These are phyloP conservation scores for Termitomyces titanicus DNA, from an alignment of 768 basidiomycete species.

Conservation along the genomic window DNA sequence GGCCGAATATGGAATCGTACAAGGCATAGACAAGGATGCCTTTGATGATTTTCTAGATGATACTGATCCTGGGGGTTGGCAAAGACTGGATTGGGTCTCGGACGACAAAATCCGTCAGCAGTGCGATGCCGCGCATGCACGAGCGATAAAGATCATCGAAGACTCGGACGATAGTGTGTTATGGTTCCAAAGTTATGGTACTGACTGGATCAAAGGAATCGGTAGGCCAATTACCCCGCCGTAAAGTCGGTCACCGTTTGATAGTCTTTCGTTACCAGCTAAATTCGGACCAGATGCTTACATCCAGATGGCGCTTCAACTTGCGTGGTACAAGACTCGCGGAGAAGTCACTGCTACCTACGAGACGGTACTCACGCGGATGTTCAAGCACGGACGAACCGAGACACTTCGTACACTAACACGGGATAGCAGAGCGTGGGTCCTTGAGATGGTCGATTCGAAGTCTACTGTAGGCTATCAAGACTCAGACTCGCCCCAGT, in stretches of 20 bases:
- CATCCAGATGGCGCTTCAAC: slow-evolving; percentile 88
- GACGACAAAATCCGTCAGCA: slow-evolving; percentile 57
- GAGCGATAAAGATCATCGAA: slow-evolving; percentile 56
- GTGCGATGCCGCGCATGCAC: slow-evolving; percentile 52
- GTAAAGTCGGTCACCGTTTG: background rate
- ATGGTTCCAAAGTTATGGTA: slow-evolving; percentile 80
- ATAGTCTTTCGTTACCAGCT: slow-evolving; percentile 18
- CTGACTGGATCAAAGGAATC: slow-evolving; percentile 78
- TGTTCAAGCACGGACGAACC: slow-evolving; percentile 84
- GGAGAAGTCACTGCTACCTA: slow-evolving; percentile 84
- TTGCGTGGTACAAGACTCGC: slow-evolving; percentile 84
- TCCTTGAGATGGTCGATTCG: slow-evolving; percentile 68
- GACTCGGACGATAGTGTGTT: slow-evolving; percentile 84
- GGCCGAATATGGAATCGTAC: slow-evolving; percentile 75
- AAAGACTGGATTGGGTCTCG: slow-evolving; percentile 69
- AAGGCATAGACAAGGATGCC: slow-evolving; percentile 52
- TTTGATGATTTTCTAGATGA: slow-evolving; percentile 27
- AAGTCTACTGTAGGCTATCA: slow-evolving; percentile 37
- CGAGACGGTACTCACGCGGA: slow-evolving; percentile 86
- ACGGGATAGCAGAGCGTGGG: slow-evolving; percentile 70
- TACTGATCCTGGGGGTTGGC: slow-evolving; percentile 38
- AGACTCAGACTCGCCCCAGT: background rate
- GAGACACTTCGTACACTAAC: slow-evolving; percentile 83
- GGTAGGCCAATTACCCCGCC: slow-evolving; percentile 41
- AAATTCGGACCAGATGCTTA: slow-evolving; percentile 73